Evolutionary conservation across 495 filamentous ascomycete species (phyloP).

Genomic region (Collariella sp.): DNA sequence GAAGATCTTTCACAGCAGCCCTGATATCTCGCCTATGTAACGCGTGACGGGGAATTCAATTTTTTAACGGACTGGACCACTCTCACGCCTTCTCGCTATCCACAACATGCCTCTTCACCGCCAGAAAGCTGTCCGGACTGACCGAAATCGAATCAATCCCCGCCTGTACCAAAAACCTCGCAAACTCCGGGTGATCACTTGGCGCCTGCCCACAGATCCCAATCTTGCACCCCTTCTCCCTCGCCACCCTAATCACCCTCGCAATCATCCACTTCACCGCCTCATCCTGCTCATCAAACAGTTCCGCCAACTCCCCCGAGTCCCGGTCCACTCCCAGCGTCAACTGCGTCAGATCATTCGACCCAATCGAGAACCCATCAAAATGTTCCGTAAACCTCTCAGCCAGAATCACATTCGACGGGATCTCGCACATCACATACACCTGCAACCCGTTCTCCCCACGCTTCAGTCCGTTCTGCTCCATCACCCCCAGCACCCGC

Average conservation of each 20-base stretch:
- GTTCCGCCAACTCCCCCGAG: conserved; percentile 24
- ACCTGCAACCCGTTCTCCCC: conserved; percentile 30
- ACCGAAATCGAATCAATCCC: conserved; percentile 21
- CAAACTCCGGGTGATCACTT: conserved; percentile 32
- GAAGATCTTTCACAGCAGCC: no score
- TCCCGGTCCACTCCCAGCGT: conserved; percentile 33
- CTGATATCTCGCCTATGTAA: not conserved
- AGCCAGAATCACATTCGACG: conserved; percentile 32
- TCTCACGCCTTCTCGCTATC: conserved; percentile 4
- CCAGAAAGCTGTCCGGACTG: conserved; percentile 19
- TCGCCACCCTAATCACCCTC: conserved; percentile 21
- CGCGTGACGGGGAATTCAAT: not conserved
- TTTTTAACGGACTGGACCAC: no score
- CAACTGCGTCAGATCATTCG: conserved; percentile 34
- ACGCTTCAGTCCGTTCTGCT: conserved; percentile 25
- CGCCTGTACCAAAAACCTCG: conserved; percentile 23
- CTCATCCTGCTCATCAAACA: conserved; percentile 32
- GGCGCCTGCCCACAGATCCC: conserved; percentile 33
- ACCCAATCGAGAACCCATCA: conserved; percentile 36
- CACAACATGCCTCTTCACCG: conserved; percentile 15
- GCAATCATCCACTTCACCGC: conserved; percentile 34
- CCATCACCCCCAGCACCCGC: conserved; percentile 28
- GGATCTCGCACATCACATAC: conserved; percentile 37
- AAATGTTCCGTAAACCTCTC: conserved; percentile 25
- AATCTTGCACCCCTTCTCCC: conserved; percentile 24